Percentiles rank a stretch among this genome's conserved stretches.
phyloP scores from a whole-genome alignment of 441 rosid species.

The Mallotus repandus region DNA sequence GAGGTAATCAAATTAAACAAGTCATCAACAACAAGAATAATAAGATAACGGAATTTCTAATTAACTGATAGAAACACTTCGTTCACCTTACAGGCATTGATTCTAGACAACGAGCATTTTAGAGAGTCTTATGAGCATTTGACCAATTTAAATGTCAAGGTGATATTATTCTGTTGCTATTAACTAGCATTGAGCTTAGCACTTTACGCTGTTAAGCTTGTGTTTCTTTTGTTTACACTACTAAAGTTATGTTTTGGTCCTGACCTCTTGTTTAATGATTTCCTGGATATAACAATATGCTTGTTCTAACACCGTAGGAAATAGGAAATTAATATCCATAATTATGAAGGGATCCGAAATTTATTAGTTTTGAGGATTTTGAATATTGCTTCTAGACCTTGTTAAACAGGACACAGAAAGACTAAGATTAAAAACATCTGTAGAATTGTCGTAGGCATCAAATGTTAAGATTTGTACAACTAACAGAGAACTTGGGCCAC shows the following conservation, averaged over 20 bases:
- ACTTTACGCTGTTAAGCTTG: not conserved
- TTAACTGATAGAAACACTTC: too few relatives aligned
- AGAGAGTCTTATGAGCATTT: not conserved
- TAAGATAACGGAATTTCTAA: too few relatives aligned
- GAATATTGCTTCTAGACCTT: not conserved
- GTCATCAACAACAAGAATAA: too few relatives aligned
- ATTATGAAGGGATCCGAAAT: not conserved
- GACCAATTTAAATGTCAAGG: constrained; percentile 5
- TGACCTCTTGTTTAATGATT: not conserved
- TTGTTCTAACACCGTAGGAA: not conserved
- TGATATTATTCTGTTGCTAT: not conserved
- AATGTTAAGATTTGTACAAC: too few relatives aligned
- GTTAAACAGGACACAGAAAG: too few relatives aligned
- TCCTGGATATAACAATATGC: not conserved
- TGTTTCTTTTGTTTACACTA: constrained; percentile 2
- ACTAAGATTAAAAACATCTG: too few relatives aligned
- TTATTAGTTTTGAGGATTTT: not conserved
- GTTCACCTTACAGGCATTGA: too few relatives aligned
- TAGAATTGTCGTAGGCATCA: too few relatives aligned
- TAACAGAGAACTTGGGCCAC: too few relatives aligned
- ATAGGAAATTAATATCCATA: not conserved
- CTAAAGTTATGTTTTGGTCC: not conserved
- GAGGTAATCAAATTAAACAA: too few relatives aligned
- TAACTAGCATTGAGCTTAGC: not conserved
- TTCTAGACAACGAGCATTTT: too few relatives aligned